Conservation (phyloP, 768 basidiomycete genomes). For the Hypsizygus marmoreus region DNA sequence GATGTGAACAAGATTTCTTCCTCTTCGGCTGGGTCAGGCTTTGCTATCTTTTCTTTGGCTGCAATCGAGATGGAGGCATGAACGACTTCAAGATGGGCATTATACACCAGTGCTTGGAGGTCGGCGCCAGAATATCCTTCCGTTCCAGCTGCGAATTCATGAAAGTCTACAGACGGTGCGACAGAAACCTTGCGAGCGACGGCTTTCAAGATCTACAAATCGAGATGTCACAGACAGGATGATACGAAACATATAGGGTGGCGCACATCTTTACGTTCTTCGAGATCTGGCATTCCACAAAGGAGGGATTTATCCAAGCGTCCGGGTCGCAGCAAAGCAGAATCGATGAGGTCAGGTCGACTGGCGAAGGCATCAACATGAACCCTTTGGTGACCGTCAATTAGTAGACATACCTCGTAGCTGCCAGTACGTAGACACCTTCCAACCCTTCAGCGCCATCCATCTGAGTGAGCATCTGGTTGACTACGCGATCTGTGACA, state of each 20-base stretch:
- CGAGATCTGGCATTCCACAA: slow-evolving; percentile 83
- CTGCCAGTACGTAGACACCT: slow-evolving; percentile 97
- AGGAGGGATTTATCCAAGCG: slow-evolving; percentile 92
- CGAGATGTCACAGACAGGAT: not conserved
- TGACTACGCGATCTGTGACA: slow-evolving; percentile 97
- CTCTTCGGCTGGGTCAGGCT: slow-evolving; percentile 25
- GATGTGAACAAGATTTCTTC: slow-evolving; percentile 60
- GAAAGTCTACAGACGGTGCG: slow-evolving; percentile 61
- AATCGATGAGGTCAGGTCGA: slow-evolving; percentile 96
- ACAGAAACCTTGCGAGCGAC: slow-evolving; percentile 74
- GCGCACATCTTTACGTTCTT: slow-evolving; percentile 82
- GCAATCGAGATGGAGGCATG: slow-evolving; percentile 63
- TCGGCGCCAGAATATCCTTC: slow-evolving; percentile 94
- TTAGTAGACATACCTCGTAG: slow-evolving; percentile 79
- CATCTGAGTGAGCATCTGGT: slow-evolving; percentile 98
- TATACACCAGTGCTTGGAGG: slow-evolving; percentile 92
- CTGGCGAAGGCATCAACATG: too few species aligned
- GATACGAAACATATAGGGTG: not conserved
- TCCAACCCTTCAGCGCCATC: slow-evolving; percentile 97
- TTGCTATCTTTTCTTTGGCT: slow-evolving; percentile 21
- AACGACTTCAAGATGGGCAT: slow-evolving; percentile 91
- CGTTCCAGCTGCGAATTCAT: slow-evolving; percentile 68
- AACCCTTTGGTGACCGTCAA: too few species aligned
- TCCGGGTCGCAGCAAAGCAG: slow-evolving; percentile 92
- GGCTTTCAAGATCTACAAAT: slow-evolving; percentile 73